These are phyloP conservation scores for Clarireedia homoeocarpa DNA, from an alignment of 2,329 filamentous ascomycete species.

Conservation along the genomic window DNA sequence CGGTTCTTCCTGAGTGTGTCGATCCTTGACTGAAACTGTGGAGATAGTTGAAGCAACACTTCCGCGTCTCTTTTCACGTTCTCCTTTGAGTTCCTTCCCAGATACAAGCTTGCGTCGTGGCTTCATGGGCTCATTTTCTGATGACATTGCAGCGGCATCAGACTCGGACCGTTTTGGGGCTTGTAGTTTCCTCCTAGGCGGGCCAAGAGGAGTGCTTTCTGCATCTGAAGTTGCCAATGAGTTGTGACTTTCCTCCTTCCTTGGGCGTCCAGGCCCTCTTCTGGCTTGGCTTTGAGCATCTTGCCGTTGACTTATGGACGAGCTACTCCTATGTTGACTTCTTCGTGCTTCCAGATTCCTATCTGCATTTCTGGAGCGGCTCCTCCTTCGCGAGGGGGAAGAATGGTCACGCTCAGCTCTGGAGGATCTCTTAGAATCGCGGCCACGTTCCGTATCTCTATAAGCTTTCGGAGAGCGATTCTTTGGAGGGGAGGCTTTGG, in stretches of 20 bases:
- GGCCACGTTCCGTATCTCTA: slow-evolving; percentile 28
- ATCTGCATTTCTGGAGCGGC: slow-evolving; percentile 18
- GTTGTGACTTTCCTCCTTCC: slow-evolving; percentile 38
- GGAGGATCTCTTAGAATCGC: slow-evolving; percentile 16
- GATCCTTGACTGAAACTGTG: slow-evolving; percentile 43
- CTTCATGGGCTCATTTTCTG: slow-evolving; percentile 43
- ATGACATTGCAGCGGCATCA: slow-evolving; percentile 42
- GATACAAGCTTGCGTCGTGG: slow-evolving; percentile 57
- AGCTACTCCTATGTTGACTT: slow-evolving; percentile 12
- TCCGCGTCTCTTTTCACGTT: slow-evolving; percentile 44
- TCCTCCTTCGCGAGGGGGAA: slow-evolving; percentile 22
- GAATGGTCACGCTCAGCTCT: slow-evolving; percentile 19
- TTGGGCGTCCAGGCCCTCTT: slow-evolving; percentile 44
- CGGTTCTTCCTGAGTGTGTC: slow-evolving; percentile 30
- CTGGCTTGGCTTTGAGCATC: slow-evolving; percentile 18
- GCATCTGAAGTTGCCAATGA: slow-evolving; percentile 20
- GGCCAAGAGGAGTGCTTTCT: slow-evolving; percentile 23
- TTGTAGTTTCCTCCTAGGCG: slow-evolving; percentile 42
- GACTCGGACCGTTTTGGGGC: slow-evolving; percentile 44
- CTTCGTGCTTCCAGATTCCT: slow-evolving; percentile 20
- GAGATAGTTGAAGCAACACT: slow-evolving; percentile 51
- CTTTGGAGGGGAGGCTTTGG: slow-evolving; percentile 39
- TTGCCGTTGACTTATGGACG: slow-evolving; percentile 15
- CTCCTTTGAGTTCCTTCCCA: slow-evolving; percentile 52
- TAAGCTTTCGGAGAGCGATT: slow-evolving; percentile 42